Evolutionary conservation across 768 basidiomycete genomes (phyloP).

Genomic region (Nidularia sp.): DNA sequence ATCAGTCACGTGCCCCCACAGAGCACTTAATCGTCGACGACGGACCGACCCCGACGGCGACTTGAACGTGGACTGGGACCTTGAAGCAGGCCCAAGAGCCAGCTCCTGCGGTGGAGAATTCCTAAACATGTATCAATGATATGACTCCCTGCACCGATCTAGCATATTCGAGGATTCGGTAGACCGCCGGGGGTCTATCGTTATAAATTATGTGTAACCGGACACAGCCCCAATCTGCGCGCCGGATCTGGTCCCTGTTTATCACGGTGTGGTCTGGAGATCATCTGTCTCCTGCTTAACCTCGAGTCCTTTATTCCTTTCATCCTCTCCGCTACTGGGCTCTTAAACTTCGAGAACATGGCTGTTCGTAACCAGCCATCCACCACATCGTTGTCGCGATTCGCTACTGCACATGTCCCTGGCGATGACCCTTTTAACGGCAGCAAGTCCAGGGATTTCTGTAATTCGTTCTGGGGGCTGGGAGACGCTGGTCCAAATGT

Average conservation of each 20-base stretch:
- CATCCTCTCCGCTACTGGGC: not conserved
- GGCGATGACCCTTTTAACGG: constrained; percentile 41
- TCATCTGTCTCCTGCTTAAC: too few relatives aligned
- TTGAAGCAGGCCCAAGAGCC: too few relatives aligned
- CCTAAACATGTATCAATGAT: too few relatives aligned
- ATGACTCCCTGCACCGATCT: too few relatives aligned
- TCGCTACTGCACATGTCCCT: constrained; percentile 46
- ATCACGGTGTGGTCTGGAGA: too few relatives aligned
- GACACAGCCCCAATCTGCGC: not conserved
- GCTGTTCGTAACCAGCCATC: constrained; percentile 66
- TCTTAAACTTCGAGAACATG: constrained; percentile 28
- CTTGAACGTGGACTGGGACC: too few relatives aligned
- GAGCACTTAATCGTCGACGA: too few relatives aligned
- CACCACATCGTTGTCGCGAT: constrained; percentile 66
- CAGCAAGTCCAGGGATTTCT: constrained; percentile 61
- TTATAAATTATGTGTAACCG: not conserved
- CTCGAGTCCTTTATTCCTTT: not conserved
- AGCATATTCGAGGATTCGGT: too few relatives aligned
- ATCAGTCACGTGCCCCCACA: too few relatives aligned
- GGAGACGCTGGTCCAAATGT: constrained; percentile 87
- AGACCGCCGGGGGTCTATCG: not conserved
- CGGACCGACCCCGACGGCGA: too few relatives aligned
- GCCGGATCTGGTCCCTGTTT: not conserved
- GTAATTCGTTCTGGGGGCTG: constrained; percentile 94
- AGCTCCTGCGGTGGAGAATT: too few relatives aligned